Conservation (phyloP, 306 rosid genomes). For the Sindora glabra region DNA sequence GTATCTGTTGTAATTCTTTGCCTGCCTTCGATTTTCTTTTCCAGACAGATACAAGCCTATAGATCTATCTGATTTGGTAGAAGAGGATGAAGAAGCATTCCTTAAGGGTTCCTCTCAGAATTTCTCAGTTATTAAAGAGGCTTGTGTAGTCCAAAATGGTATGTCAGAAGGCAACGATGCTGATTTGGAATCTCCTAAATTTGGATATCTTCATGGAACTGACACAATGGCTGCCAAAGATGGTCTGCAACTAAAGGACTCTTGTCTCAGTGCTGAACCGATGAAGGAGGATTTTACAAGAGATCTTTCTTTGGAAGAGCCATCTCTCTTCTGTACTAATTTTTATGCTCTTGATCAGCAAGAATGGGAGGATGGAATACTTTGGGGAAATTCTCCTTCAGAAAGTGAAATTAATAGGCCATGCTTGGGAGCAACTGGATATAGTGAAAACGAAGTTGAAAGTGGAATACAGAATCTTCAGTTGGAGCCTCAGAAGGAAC, state of each 20-base stretch:
- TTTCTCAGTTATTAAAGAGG: slow-evolving; percentile 37
- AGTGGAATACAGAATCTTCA: slow-evolving; percentile 28
- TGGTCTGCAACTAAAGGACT: slow-evolving; percentile 32
- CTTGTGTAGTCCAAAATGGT: slow-evolving; percentile 24
- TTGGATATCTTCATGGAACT: slow-evolving; percentile 44
- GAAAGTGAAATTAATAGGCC: slow-evolving; percentile 39
- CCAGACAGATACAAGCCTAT: slow-evolving; percentile 60
- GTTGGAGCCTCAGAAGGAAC: slow-evolving; percentile 19
- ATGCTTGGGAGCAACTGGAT: slow-evolving; percentile 45
- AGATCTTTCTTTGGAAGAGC: slow-evolving; percentile 27
- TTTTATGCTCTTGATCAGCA: slow-evolving; percentile 83
- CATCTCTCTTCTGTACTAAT: slow-evolving; percentile 26
- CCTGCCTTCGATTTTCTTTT: slow-evolving; percentile 4
- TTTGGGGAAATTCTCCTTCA: slow-evolving; percentile 81
- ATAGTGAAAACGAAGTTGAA: slow-evolving; percentile 44
- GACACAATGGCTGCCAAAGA: slow-evolving; percentile 25
- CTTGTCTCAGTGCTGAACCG: slow-evolving; percentile 54
- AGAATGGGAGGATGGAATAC: slow-evolving; percentile 82
- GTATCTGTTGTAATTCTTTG: slow-evolving; percentile 13
- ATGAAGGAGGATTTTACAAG: slow-evolving; percentile 43
- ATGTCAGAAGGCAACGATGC: slow-evolving; percentile 35
- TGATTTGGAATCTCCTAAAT: slow-evolving; percentile 40
- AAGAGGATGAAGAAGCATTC: slow-evolving; percentile 92
- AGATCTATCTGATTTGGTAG: slow-evolving; percentile 56
- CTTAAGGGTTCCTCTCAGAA: slow-evolving; percentile 46